These are phyloP conservation scores for Phytopythium mirpurense DNA, from an alignment of 352 stramenopile species.

Conservation along the genomic window DNA sequence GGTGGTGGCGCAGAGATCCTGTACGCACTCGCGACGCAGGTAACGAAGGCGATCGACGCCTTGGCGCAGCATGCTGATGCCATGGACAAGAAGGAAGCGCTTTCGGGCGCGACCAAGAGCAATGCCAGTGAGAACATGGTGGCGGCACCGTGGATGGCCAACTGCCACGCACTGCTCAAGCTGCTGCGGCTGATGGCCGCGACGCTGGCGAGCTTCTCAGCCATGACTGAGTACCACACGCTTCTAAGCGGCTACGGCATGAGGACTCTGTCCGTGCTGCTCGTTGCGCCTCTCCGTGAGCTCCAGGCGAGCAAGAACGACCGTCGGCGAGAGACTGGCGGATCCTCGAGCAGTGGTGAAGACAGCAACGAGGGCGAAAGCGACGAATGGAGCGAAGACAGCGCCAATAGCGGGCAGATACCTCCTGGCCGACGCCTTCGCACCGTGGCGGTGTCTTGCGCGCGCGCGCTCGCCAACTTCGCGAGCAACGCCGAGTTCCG, in stretches of 20 bases:
- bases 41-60: constrained; percentile 37
- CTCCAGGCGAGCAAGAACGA: constrained; percentile 11
- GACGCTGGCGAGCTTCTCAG: constrained; percentile 65
- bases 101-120: background rate
- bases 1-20: constrained; percentile 60
- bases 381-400: background rate
- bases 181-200: constrained; percentile 46
- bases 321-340: too few relatives aligned
- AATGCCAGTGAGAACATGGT: background rate
- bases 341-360: too few relatives aligned
- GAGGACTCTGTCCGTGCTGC: constrained; percentile 47
- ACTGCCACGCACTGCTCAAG: constrained; percentile 17
- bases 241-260: constrained; percentile 40
- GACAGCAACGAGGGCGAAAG: background rate
- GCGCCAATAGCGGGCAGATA: background rate
- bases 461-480: constrained; percentile 60
- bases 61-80: background rate
- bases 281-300: constrained; percentile 37
- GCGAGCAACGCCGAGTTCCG: constrained; percentile 59
- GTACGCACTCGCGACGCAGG: constrained; percentile 33
- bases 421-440: constrained; percentile 28
- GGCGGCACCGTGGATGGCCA: constrained; percentile 14
- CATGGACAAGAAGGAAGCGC: too few relatives aligned
- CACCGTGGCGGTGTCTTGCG: constrained; percentile 40
- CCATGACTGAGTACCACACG: constrained; percentile 53